Evolutionary conservation across 331 rosid species (phyloP), one percentile per base, ranked within the genome.

Genomic region (Malus hybrid): DNA sequence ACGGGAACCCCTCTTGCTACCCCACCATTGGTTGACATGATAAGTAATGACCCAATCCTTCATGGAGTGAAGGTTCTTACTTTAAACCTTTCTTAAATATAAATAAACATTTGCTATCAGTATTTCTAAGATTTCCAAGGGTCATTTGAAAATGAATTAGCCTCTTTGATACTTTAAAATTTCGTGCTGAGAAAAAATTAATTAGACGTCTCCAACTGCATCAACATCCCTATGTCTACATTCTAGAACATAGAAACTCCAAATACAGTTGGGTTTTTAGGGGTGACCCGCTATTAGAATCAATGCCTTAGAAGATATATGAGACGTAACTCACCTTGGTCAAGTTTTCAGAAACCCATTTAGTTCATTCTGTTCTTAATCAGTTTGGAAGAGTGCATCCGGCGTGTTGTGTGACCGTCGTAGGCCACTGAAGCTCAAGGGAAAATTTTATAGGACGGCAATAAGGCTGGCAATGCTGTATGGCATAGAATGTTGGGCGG

Each of bases 1-100:
- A 90, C 86, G 67, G 97, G 99, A 61, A 87, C 96, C 79, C 97
- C 99, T 67, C 90, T 94, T 42, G 46, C 81, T 82, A 84, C 83
- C 79, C 99, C 99, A 39, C 99, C 99, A 33, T 86, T 94, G 84
- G 73, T 94, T 75, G 93, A 92, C 83, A 71, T 90, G 96, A 90
- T 94, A 74, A 94, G 99, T 78, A 94, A 84, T 3, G 97, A 94
- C 82, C 93, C 97, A 74, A 81, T 92, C 77, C 92, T 94, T 77
- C 86, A 78, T 11, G 91, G 92, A 86, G 97, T 87, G 82, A 92
- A 94, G 97, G 99, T 94, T 78, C 77, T 73, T 71, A 75, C 66
- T 75, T 84, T 74, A 36, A 53, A 63, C 66, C 68, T 79, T 42
- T 75, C 48, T 42, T 42, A 42, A 42, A 42, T 42, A 42, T 42